Evolutionary conservation across 192 early-diverging fungal genomes (phyloP).

Genomic region (Backusella tarrabulga): DNA sequence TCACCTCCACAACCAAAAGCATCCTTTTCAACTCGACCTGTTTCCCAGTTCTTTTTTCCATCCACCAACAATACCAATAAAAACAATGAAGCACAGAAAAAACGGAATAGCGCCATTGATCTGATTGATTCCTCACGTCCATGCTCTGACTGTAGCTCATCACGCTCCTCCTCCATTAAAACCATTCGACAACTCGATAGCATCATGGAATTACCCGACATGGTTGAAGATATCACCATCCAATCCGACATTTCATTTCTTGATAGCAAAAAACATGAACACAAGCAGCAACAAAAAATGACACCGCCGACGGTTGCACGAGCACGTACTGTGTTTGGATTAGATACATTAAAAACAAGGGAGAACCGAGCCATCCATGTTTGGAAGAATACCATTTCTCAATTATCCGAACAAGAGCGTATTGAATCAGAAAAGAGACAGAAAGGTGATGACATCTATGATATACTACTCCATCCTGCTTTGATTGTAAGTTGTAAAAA

Average conservation of each 20-base stretch:
- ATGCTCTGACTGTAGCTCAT: background rate
- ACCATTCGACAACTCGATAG: background rate
- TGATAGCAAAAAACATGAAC: background rate
- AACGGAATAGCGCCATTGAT: background rate
- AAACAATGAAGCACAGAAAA: background rate
- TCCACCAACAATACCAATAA: background rate
- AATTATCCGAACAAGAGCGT: background rate
- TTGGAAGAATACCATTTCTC: background rate
- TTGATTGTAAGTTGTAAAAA: slow-evolving; percentile 4
- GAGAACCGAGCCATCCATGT: slow-evolving; percentile 11
- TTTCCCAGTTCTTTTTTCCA: slow-evolving; percentile 15
- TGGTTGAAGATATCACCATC: background rate
- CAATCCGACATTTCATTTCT: slow-evolving; percentile 4
- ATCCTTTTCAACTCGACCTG: background rate
- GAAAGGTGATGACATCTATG: background rate
- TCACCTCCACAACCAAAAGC: background rate
- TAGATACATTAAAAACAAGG: background rate
- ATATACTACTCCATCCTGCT: slow-evolving; percentile 2
- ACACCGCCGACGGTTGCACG: background rate
- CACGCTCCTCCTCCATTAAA: slow-evolving; percentile 3
- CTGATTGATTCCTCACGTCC: background rate
- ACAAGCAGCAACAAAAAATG: background rate
- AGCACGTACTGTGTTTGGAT: slow-evolving; percentile 14
- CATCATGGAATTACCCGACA: background rate
- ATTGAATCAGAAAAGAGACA: background rate